phyloP scores from a whole-genome alignment of 106 monocot species.

The Chionographis japonica region DNA sequence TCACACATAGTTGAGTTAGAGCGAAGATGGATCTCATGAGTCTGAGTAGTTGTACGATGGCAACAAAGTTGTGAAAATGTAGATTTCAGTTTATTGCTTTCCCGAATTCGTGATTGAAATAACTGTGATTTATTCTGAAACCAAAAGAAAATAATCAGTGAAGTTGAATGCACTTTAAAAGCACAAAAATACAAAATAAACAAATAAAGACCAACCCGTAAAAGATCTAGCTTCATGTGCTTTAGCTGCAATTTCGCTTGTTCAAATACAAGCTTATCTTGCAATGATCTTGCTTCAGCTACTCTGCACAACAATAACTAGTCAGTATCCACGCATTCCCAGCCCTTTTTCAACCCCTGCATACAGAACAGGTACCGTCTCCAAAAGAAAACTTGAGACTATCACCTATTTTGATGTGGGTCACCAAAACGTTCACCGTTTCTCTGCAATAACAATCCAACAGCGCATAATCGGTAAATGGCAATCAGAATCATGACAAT shows the following conservation, averaged over 20 bases:
- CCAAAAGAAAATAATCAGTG: conserved; percentile 7
- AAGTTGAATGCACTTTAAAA: not conserved
- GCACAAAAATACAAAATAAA: conserved; percentile 1
- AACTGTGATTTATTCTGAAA: conserved; percentile 28
- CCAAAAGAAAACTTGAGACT: conserved; percentile 6
- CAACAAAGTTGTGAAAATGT: conserved; percentile 13
- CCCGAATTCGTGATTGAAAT: conserved; percentile 21
- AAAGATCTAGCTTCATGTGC: conserved; percentile 25
- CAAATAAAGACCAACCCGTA: conserved; percentile 31
- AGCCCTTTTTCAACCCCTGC: not conserved
- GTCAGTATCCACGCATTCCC: not conserved
- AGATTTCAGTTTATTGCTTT: conserved; percentile 39
- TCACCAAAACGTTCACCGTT: conserved; percentile 17
- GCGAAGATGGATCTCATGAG: not conserved
- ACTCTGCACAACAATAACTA: conserved; percentile 24
- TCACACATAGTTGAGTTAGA: not conserved
- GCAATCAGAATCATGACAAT: not conserved
- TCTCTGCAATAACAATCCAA: conserved; percentile 35
- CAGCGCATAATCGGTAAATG: not conserved
- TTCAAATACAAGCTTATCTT: conserved; percentile 37
- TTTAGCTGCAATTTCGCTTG: conserved; percentile 49
- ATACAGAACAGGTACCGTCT: conserved; percentile 1
- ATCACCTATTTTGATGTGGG: conserved; percentile 33
- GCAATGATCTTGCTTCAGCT: conserved; percentile 40
- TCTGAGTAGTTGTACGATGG: conserved; percentile 5